Percentiles rank a stretch among this genome's conserved stretches.
Conservation (phyloP, 208 protist species). For the Crithidia bombi region DNA sequence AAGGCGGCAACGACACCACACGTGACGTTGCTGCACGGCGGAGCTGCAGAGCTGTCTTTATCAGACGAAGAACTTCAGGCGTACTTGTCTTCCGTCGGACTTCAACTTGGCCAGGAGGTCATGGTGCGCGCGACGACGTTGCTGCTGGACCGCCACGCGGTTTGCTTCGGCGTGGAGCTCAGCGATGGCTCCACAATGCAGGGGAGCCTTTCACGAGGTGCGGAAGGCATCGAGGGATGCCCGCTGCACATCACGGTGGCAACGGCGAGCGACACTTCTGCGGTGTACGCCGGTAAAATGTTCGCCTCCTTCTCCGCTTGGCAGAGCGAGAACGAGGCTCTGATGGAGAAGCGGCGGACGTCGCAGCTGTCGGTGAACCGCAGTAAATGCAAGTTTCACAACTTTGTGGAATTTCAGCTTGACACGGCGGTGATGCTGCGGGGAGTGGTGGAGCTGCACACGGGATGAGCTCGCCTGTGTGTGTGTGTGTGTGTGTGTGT, state of each 20-base stretch:
- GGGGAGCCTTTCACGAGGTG: constrained; percentile 12
- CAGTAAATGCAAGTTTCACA: constrained; percentile 87
- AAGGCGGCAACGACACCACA: constrained; percentile 37
- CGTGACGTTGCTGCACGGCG: constrained; percentile 65
- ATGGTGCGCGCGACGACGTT: constrained; percentile 46
- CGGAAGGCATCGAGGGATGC: constrained; percentile 13
- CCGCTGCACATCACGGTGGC: constrained; percentile 78
- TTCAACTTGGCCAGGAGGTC: constrained; percentile 42
- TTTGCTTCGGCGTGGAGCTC: constrained; percentile 53
- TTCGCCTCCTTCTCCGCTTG: constrained; percentile 52
- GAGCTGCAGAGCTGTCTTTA: not conserved
- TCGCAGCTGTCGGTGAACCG: constrained; percentile 38
- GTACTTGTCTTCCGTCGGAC: constrained; percentile 25
- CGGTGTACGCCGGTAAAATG: constrained; percentile 66
- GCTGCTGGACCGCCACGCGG: constrained; percentile 70
- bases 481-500: not conserved
- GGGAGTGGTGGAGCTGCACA: constrained; percentile 28
- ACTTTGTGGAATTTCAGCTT: constrained; percentile 62
- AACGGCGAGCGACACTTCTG: constrained; percentile 28
- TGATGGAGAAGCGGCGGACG: constrained; percentile 28
- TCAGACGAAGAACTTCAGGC: not conserved
- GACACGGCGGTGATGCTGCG: constrained; percentile 12
- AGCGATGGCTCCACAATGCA: constrained; percentile 5
- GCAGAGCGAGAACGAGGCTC: constrained; percentile 56
- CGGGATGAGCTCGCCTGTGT: constrained; percentile 4